These are phyloP conservation scores for Chalciporus piperatus DNA, from an alignment of 768 basidiomycete genomes.

Conservation along the genomic window DNA sequence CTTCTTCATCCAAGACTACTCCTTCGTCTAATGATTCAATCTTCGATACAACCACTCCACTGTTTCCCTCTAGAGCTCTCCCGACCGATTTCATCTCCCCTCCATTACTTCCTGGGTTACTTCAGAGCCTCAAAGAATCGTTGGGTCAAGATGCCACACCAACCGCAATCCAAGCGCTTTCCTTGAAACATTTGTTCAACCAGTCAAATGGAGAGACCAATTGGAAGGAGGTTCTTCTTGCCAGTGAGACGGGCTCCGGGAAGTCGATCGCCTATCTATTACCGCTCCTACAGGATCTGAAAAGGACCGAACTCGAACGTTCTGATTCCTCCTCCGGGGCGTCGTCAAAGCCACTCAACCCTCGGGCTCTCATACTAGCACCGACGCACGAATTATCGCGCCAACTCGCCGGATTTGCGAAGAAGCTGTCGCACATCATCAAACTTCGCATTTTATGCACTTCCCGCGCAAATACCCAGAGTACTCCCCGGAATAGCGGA, in stretches of 20 bases:
- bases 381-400: constrained; percentile 89
- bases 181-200: constrained; percentile 61
- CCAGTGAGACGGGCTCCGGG: constrained; percentile 88
- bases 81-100: constrained; percentile 58
- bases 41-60: constrained; percentile 20
- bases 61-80: constrained; percentile 26
- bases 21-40: constrained; percentile 37
- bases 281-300: constrained; percentile 77
- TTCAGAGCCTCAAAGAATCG: constrained; percentile 52
- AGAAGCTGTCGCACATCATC: constrained; percentile 66
- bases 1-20: constrained; percentile 11
- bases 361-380: constrained; percentile 77
- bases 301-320: constrained; percentile 50
- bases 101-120: constrained; percentile 63
- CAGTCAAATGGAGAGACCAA: constrained; percentile 10
- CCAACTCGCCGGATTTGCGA: constrained; percentile 74
- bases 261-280: constrained; percentile 90
- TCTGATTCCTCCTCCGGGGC: constrained; percentile 4
- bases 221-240: constrained; percentile 58
- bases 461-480: constrained; percentile 53
- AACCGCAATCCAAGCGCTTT: constrained; percentile 77
- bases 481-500: constrained; percentile 21
- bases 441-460: constrained; percentile 76
- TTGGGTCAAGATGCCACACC: constrained; percentile 58
- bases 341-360: constrained; percentile 42